A percentile compares a stretch with the other conserved stretches of the same genome.
Conservation (phyloP, 2,329 filamentous ascomycete species). For the Chaetomiaceae sp. region DNA sequence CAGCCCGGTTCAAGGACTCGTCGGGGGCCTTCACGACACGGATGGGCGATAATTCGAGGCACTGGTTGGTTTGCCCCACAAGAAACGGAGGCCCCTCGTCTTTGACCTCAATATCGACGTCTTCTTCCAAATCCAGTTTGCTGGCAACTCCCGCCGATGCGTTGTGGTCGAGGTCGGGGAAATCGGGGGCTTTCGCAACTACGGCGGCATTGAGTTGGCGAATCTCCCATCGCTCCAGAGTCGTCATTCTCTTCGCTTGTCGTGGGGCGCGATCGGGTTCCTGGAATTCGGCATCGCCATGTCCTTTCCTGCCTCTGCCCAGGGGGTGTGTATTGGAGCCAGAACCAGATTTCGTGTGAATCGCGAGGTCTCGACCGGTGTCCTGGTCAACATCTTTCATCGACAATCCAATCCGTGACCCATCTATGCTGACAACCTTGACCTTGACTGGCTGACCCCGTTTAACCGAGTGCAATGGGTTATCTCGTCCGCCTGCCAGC, state of each 20-base stretch:
- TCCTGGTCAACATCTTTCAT: conserved; percentile 97
- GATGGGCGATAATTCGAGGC: conserved; percentile 89
- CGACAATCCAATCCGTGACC: conserved; percentile 74
- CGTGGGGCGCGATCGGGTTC: conserved; percentile 50
- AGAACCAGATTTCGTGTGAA: conserved; percentile 72
- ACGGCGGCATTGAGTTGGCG: conserved; percentile 93
- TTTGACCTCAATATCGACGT: conserved; percentile 92
- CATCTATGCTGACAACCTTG: conserved; percentile 85
- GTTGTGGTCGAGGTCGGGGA: conserved; percentile 90
- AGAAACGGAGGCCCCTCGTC: conserved; percentile 97
- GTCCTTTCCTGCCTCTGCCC: conserved; percentile 55
- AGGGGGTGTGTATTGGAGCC: conserved; percentile 86
- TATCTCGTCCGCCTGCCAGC: conserved; percentile 81
- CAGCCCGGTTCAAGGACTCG: conserved; percentile 94
- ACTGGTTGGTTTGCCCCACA: conserved; percentile 93
- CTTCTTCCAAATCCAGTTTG: conserved; percentile 87
- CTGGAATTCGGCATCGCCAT: conserved; percentile 51
- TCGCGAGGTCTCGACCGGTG: conserved; percentile 76
- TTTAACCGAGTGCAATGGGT: conserved; percentile 81
- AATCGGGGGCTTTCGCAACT: conserved; percentile 86
- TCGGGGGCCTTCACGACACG: conserved; percentile 96
- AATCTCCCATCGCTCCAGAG: conserved; percentile 96
- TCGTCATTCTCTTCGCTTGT: conserved; percentile 89
- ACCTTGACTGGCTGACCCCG: conserved; percentile 83
- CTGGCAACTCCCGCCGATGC: conserved; percentile 80